phyloP scores from a whole-genome alignment of 192 early-diverging fungal species.

The Cladochytrium replicatum region DNA sequence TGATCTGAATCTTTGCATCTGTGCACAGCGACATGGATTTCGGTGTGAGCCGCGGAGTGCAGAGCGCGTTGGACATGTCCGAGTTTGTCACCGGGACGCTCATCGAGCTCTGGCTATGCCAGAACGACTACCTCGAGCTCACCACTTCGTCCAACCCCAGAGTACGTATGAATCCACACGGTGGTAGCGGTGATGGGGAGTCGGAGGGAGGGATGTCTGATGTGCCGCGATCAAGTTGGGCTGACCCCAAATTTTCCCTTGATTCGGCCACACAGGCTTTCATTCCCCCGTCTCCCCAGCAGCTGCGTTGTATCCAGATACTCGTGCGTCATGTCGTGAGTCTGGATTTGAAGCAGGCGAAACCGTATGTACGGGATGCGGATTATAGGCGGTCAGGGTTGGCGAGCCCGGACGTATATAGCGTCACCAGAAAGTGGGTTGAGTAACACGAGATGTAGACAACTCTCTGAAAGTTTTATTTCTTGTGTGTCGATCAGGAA shows the following conservation, averaged over 20 bases:
- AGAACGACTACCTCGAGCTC: constrained; percentile 18
- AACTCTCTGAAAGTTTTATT: background rate
- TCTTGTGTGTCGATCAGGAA: constrained; percentile 2
- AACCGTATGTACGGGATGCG: no score
- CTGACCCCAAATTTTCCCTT: background rate
- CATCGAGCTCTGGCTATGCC: constrained; percentile 28
- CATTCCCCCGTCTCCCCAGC: background rate
- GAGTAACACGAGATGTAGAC: constrained; percentile 10
- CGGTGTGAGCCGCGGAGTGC: no score
- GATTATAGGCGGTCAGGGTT: no score
- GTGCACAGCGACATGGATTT: no score
- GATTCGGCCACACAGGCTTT: background rate
- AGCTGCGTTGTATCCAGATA: constrained; percentile 12
- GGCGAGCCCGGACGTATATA: background rate
- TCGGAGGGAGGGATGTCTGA: constrained; percentile 1
- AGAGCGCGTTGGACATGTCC: constrained; percentile 9
- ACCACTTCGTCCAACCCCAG: no score
- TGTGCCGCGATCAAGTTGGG: background rate
- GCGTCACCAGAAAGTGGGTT: constrained; percentile 2
- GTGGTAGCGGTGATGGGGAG: no score
- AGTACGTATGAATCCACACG: no score
- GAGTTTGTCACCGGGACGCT: constrained; percentile 23
- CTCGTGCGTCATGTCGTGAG: constrained; percentile 6
- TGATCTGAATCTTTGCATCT: no score
- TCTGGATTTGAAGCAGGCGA: constrained; percentile 3